Evolutionary conservation across 352 stramenopile genomes (phyloP), one percentile per base, ranked within the genome.

Genomic region (Globisporangium abappressorium): DNA sequence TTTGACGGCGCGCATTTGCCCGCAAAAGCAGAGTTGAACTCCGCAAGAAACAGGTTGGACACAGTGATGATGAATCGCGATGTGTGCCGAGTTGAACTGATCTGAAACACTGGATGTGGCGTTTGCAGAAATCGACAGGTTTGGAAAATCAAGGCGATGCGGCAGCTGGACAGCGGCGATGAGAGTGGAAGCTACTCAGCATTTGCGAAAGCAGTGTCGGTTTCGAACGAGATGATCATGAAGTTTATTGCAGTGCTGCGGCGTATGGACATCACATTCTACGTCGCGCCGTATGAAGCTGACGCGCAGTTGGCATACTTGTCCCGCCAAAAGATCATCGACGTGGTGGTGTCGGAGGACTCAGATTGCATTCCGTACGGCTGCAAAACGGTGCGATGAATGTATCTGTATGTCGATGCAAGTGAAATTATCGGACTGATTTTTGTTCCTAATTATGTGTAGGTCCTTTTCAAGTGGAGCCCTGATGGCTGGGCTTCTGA

Each of bases 271-370:
- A 82, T 99, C 33, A 61, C 90, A 3, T 99, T 97, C 74, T 79
- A 99, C 26, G 95, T 99, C 2, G 97, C 97, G 14, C 97, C 97
- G 11, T 99, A 99, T 69, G 97, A 99, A 74, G 96, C 97, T 6
- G 97, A 99, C 73, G 96, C 97, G n/a, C 96, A 99, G 77, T 75
- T 99, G 57, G 97, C 97, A 3, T 98, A 96, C 70, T 65, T 99
- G 20, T 94, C 85, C 26, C 86, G 84, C 18, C 69, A 79, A 15
- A 91, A 87, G 72, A 75, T 98, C 34, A 78, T 98, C 47, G 97
- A 99, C 68, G 82, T 91, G 0, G 95, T 99, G 30, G 95, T 99
- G 34, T 98, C 95, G 14, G 97, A 99, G 75, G 97, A 99, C 75
- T 97, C 90, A 55, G 97, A 99, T 72, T 95, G 81, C 61, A 82